Base-by-base conservation (phyloP, 495 filamentous ascomycete genomes). In the Aspergillus nidulans region DNA sequence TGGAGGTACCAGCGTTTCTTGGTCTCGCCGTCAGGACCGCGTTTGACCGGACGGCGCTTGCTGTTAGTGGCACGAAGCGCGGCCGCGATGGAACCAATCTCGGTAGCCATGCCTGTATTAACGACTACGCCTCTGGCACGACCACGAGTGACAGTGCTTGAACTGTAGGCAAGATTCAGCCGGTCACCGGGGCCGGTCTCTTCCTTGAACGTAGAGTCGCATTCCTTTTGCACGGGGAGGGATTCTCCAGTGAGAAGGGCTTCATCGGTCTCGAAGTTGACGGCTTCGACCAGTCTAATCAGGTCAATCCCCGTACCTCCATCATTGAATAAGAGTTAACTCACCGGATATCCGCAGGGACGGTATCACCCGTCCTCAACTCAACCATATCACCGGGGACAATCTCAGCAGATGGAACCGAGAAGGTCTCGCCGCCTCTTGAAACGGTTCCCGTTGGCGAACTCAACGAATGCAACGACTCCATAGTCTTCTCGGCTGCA, bases 341-440 rank as follows among this genome's bases (percentile, higher is more conserved):
- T 47, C 49, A 77, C 72, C 75, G 57, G 21, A 77, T 46, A 66
- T 92, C 90, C 6, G 90, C 90, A 15, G 90, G 90, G 3, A 92
- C 80, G 1, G 86, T 90, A 69, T 92, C 90, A 32, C 90, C 90
- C 59, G 89, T 89, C 76, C 89, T 91, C 46, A 95, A 68, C 44
- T 86, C 78, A 34, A 90, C 75, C 62, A 94, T 80, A 68, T 86
- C 83, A 20, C 84, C 84, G 4, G 78, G 81, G 0, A 86, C 82
- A 42, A 83, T 71, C 47, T 83, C 80, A 23, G 63, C 65, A 6
- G 81, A 79, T n/a, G 79, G 72, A 30, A 87, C 69, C 15, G 71
- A 81, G 36, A 72, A 48, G 53, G 73, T 74, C 51, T 77, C 68
- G 0, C 80, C 78, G 48, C 79, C 70, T 15, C 85, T 73, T 18